Evolutionary conservation across 345 rosid species (phyloP).

Genomic region (Streptanthus diversifolius): DNA sequence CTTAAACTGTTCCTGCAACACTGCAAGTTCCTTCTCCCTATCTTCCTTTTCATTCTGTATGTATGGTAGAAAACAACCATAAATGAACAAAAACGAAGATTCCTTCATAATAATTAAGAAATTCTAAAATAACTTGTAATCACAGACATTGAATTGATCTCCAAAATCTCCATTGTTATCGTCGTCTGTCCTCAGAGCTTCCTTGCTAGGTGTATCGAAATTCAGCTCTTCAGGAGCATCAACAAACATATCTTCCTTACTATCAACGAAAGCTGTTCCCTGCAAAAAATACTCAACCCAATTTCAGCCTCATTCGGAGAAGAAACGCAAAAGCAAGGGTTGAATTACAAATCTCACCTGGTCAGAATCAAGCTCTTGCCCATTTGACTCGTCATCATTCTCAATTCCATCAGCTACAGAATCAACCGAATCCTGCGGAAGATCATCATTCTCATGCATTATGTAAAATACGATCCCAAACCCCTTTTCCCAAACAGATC

Average conservation of each 20-base stretch:
- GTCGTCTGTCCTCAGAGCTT: conserved; percentile 37
- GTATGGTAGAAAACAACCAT: conserved; percentile 21
- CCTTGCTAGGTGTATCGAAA: conserved; percentile 46
- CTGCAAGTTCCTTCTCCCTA: conserved; percentile 40
- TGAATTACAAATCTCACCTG: conserved; percentile 23
- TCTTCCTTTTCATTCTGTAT: conserved; percentile 62
- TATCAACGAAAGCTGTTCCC: conserved; percentile 42
- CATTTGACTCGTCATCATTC: conserved; percentile 26
- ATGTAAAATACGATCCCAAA: conserved; percentile 11
- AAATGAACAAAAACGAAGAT: conserved; percentile 1
- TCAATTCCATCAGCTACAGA: conserved; percentile 28
- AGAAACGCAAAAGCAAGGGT: neutral
- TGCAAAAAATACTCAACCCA: neutral
- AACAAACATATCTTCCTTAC: conserved; percentile 84
- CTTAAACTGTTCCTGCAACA: conserved; percentile 45
- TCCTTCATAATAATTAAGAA: neutral
- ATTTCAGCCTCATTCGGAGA: neutral
- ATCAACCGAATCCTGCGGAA: conserved; percentile 28
- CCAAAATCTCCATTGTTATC: conserved; percentile 36
- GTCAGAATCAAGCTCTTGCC: conserved; percentile 27
- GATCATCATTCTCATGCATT: conserved; percentile 48
- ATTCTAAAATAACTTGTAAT: neutral
- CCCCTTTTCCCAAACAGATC: conserved; percentile 29
- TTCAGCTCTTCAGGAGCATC: conserved; percentile 81
- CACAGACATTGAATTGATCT: conserved; percentile 42